Percentiles rank a stretch among this genome's conserved stretches.
Conservation (phyloP, 1,284 basidiomycete species). For the Phellopilus nigrolimitatus region DNA sequence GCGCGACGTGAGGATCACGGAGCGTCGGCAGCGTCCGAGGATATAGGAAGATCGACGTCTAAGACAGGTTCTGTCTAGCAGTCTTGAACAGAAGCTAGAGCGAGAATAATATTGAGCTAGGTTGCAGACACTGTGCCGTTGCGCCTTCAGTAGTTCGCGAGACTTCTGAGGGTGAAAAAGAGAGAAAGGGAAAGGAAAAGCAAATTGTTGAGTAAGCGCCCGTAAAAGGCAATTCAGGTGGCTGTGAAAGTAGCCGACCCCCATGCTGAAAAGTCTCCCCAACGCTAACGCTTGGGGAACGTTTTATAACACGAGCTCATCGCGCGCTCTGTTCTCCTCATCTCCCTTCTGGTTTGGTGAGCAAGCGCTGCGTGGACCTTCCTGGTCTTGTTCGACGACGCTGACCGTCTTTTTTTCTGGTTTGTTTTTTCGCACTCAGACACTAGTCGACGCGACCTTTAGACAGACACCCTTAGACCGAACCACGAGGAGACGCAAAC, state of each 20-base stretch:
- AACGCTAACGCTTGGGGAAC: background rate
- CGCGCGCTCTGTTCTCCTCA: background rate
- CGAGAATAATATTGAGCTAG: no score
- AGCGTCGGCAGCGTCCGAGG: no score
- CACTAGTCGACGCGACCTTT: constrained; percentile 2
- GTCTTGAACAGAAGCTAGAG: no score
- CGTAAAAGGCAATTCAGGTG: no score
- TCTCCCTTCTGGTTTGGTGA: constrained; percentile 7
- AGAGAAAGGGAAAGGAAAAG: background rate
- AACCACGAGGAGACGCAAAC: constrained; percentile 1
- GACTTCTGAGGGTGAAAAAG: background rate
- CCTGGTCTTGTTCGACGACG: background rate
- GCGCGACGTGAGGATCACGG: no score
- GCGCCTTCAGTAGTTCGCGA: no score
- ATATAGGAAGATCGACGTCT: no score
- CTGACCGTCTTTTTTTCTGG: background rate
- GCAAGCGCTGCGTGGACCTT: background rate
- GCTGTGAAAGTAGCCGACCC: background rate
- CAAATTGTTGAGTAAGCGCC: no score
- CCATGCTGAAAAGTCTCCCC: no score
- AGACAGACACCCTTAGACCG: constrained; percentile 8
- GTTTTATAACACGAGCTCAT: background rate
- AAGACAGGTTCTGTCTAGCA: no score
- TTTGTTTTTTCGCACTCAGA: background rate
- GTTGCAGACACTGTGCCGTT: no score